Evolutionary conservation across 2,329 filamentous ascomycete species (phyloP).

Genomic region (Fusarium haematococcum): DNA sequence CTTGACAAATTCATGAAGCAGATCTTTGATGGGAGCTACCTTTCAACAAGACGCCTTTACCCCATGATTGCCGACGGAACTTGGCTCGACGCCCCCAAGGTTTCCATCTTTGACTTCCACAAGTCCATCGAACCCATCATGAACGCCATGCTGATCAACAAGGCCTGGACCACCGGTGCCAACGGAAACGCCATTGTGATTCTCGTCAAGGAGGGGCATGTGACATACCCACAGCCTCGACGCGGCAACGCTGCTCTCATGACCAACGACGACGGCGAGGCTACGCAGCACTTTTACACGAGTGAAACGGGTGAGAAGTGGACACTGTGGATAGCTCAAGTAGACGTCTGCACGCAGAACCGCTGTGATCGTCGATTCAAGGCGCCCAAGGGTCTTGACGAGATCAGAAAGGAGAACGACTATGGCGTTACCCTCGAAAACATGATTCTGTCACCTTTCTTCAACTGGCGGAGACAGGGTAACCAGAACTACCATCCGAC

Average conservation of each 20-base stretch:
- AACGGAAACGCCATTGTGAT: background rate
- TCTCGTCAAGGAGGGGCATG: background rate
- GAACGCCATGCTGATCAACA: background rate
- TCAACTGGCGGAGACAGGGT: background rate
- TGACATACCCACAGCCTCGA: background rate
- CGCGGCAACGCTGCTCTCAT: background rate
- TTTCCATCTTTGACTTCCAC: background rate
- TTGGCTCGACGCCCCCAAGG: background rate
- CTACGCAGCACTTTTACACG: background rate
- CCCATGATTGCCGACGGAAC: background rate
- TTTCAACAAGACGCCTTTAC: background rate
- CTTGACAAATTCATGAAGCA: background rate
- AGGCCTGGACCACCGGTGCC: background rate
- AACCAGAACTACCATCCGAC: background rate
- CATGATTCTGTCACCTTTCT: background rate
- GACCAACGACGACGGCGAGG: background rate
- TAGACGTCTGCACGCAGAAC: background rate
- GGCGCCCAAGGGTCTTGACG: background rate
- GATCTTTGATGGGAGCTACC: background rate
- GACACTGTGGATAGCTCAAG: background rate
- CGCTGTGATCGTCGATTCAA: background rate
- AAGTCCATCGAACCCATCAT: background rate
- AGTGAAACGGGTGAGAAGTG: background rate
- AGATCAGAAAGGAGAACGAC: background rate
- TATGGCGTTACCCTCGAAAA: background rate